These are phyloP conservation scores for Sedum album DNA, from an alignment of 164 flowering plant species.

Conservation along the genomic window DNA sequence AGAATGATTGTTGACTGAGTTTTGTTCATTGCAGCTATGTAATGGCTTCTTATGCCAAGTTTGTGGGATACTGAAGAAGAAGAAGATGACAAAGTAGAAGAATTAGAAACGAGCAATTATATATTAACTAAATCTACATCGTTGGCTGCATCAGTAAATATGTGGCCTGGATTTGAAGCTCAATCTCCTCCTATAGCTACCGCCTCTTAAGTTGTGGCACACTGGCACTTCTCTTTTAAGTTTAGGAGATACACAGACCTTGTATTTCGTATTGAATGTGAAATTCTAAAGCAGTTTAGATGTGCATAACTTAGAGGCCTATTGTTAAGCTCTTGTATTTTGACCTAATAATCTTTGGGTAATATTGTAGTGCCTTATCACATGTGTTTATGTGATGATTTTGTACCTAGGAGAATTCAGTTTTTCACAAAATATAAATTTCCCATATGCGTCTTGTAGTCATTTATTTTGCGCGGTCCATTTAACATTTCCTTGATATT, in stretches of 20 bases:
- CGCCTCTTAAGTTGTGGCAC: neutral
- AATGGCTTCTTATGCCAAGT: conserved; percentile 32
- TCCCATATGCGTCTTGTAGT: neutral
- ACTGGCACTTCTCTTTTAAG: neutral
- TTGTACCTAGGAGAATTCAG: neutral
- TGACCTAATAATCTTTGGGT: neutral
- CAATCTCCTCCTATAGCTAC: neutral
- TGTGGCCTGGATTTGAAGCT: conserved; percentile 1
- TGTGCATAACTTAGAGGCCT: neutral
- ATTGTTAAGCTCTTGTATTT: neutral
- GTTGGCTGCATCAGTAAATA: neutral
- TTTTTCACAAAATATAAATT: neutral
- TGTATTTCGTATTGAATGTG: neutral
- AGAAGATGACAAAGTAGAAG: conserved; percentile 5
- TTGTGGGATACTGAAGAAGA: conserved; percentile 36
- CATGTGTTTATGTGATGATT: neutral
- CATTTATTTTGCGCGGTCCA: neutral
- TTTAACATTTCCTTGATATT: neutral
- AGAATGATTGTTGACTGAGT: too few relatives aligned
- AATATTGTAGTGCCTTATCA: too few relatives aligned
- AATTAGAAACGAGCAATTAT: neutral
- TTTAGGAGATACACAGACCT: neutral
- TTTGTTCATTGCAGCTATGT: conserved; percentile 12
- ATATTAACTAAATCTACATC: neutral
- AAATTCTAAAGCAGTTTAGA: neutral